phyloP scores from a whole-genome alignment of 768 basidiomycete genomes.

The Nevesoporus exiguus region DNA sequence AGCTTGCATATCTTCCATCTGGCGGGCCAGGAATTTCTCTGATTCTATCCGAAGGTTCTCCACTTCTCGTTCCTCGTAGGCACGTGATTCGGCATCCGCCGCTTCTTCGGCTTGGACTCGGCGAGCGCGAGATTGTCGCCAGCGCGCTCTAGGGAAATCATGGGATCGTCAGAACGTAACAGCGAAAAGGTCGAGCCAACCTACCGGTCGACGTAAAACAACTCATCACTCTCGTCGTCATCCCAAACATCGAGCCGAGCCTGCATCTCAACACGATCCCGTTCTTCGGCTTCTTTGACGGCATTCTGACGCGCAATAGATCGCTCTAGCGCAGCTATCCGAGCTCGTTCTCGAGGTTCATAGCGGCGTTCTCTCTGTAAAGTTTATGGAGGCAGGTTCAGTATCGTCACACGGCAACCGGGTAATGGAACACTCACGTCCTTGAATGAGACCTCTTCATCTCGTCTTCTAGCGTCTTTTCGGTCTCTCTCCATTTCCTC shows the following conservation, averaged over 20 bases:
- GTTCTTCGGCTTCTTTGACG: constrained; percentile 73
- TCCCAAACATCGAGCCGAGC: constrained; percentile 86
- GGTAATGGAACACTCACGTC: constrained; percentile 56
- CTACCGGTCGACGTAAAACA: constrained; percentile 89
- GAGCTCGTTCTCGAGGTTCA: constrained; percentile 81
- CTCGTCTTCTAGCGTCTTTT: constrained; percentile 67
- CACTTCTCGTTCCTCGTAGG: constrained; percentile 80
- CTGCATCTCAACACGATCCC: constrained; percentile 76
- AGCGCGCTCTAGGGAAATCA: constrained; percentile 55
- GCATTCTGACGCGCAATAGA: constrained; percentile 69
- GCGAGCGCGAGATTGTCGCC: constrained; percentile 75
- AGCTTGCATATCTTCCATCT: constrained; percentile 95
- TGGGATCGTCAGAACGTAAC: neutral
- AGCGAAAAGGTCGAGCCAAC: constrained; percentile 20
- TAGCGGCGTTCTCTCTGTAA: constrained; percentile 88
- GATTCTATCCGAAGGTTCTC: constrained; percentile 87
- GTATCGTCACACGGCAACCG: neutral
- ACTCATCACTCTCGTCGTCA: constrained; percentile 88
- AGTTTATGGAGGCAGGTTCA: constrained; percentile 3
- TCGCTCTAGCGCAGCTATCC: constrained; percentile 75
- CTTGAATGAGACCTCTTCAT: constrained; percentile 81
- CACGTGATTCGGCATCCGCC: constrained; percentile 78
- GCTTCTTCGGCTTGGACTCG: constrained; percentile 74
- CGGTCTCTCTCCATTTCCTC: constrained; percentile 85
- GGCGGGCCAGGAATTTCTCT: constrained; percentile 88